Percentiles rank a stretch among this genome's conserved stretches.
Evolutionary conservation across 2,329 filamentous ascomycete genomes (phyloP).

Genomic region (Penicillium sp.): DNA sequence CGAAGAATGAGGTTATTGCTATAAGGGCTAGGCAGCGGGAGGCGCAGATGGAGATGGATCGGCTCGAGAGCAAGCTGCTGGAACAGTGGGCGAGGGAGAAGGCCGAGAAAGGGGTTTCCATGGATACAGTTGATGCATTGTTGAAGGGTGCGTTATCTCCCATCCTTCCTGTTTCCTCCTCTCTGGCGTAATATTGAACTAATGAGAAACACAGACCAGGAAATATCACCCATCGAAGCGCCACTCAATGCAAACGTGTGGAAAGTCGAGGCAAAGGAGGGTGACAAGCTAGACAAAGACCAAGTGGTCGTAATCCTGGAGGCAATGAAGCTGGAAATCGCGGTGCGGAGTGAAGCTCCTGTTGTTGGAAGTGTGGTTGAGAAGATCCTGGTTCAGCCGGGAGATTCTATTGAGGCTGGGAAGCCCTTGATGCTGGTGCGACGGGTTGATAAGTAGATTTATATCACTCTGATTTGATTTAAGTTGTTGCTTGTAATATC

Average conservation of each 20-base stretch:
- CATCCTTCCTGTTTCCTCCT: background rate
- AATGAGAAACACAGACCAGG: slow-evolving; percentile 35
- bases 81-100: slow-evolving; percentile 47
- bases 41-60: slow-evolving; percentile 53
- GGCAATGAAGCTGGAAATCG: slow-evolving; percentile 64
- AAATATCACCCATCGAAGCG: slow-evolving; percentile 45
- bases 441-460: slow-evolving; percentile 12
- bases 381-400: slow-evolving; percentile 47
- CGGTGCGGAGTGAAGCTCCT: slow-evolving; percentile 41
- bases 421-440: slow-evolving; percentile 38
- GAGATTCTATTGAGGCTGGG: slow-evolving; percentile 44
- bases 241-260: slow-evolving; percentile 59
- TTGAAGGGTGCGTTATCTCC: slow-evolving; percentile 46
- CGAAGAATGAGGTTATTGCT: slow-evolving; percentile 52
- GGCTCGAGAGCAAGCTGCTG: slow-evolving; percentile 42
- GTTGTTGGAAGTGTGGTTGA: slow-evolving; percentile 39
- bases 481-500: background rate
- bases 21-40: slow-evolving; percentile 53
- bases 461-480: background rate
- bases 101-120: slow-evolving; percentile 55
- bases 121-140: slow-evolving; percentile 55
- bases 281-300: slow-evolving; percentile 48
- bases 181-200: background rate
- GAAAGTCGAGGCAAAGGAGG: slow-evolving; percentile 55
- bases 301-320: slow-evolving; percentile 56